Evolutionary conservation across 192 early-diverging fungal genomes (phyloP), one percentile per base, ranked within the genome.

Genomic region (Mortierella alpina): DNA sequence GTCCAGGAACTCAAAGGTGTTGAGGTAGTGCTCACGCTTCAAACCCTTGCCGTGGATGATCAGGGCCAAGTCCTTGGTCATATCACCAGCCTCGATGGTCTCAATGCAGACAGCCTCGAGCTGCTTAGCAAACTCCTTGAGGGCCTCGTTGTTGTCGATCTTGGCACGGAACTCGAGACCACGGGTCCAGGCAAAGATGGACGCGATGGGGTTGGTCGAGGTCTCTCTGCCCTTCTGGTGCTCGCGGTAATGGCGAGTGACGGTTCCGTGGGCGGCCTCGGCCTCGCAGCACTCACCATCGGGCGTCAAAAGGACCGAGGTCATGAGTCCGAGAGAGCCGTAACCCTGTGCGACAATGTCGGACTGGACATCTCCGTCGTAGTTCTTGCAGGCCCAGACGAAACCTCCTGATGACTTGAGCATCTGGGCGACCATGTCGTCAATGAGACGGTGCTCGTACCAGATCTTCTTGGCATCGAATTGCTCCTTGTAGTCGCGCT

Each of bases 51-150:
- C 96, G 74, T 99, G 93, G 75, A 99, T 99, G 49, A 95, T 88
- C 83, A 99, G 88, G 42, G 97, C 95, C 73, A 99, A 89, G 82
- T 99, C 97, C 93, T 99, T 99, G 85, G 97, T 99, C 97, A 99
- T 99, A 61, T 95, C 85, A 47, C 90, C 89, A 53, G 77, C 70
- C 71, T 95, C 90, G 59, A 99, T 95, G 18, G 96, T 93, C 64
- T 96, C 92, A 67, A 97, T 87, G 83, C 95, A 96, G 22, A 97
- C 95, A 49, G 76, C 65, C 86, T 99, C 97, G 50, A 99, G 87
- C 66, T 93, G 91, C 50, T 87, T 68, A 50, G 91, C 88, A 88
- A 96, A 99, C 39, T 80, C 69, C 62, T 85, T 85, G 47, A 99
- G 85, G 49, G 91, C 91, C 17, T 87, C 76, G 81, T 95, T 94